Evolutionary conservation across 2,329 filamentous ascomycete genomes (phyloP).

Genomic region (Aaosphaeria pasadenensis): DNA sequence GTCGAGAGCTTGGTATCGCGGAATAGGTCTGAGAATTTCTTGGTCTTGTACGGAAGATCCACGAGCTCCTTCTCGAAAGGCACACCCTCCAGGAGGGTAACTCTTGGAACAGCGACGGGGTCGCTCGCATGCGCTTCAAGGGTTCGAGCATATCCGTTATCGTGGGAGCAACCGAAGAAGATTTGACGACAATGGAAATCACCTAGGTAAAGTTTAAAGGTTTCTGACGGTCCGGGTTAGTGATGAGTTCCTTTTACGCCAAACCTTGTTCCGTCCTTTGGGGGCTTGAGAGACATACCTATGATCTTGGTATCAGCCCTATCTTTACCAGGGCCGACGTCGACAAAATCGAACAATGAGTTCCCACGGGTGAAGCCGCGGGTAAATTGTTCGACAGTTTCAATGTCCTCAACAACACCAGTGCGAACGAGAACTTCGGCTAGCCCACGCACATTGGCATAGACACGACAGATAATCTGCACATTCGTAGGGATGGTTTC

Average conservation of each 20-base stretch:
- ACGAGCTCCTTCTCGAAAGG: slow-evolving; percentile 55
- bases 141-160: slow-evolving; percentile 53
- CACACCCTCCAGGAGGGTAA: slow-evolving; percentile 57
- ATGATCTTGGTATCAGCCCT: slow-evolving; percentile 45
- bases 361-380: slow-evolving; percentile 54
- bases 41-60: slow-evolving; percentile 48
- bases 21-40: slow-evolving; percentile 53
- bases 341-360: slow-evolving; percentile 43
- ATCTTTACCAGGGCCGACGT: slow-evolving; percentile 47
- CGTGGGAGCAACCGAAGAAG: slow-evolving; percentile 58
- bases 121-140: slow-evolving; percentile 51
- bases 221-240: slow-evolving; percentile 36
- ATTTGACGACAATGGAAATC: slow-evolving; percentile 61
- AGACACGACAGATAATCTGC: slow-evolving; percentile 53
- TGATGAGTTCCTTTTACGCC: too few species aligned
- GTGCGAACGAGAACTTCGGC: slow-evolving; percentile 46
- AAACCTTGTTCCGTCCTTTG: not conserved
- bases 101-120: slow-evolving; percentile 42
- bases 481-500: slow-evolving; percentile 40
- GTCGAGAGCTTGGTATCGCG: slow-evolving; percentile 48
- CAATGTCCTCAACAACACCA: slow-evolving; percentile 43
- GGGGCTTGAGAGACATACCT: slow-evolving; percentile 31
- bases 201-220: slow-evolving; percentile 54
- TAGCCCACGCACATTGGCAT: slow-evolving; percentile 53
- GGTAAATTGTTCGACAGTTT: slow-evolving; percentile 50